Base-by-base conservation (phyloP, 495 filamentous ascomycete species). In the Xylaria palmicola region DNA sequence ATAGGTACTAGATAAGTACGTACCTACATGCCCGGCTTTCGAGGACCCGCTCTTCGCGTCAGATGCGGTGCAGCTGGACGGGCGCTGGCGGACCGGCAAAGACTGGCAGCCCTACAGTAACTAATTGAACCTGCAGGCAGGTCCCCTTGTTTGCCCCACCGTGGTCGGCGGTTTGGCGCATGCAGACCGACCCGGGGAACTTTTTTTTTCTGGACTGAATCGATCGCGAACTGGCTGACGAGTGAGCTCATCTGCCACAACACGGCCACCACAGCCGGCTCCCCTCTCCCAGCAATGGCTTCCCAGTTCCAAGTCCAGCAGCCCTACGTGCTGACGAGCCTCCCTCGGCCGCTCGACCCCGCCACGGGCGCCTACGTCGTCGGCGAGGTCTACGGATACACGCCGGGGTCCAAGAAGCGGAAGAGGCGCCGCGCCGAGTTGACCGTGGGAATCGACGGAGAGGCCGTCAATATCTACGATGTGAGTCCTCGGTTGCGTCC, bases 401-500 rank as follows among this genome's bases (percentile, higher is more conserved):
- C 90, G 51, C 81, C 84, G 39, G 87, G 86, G 17, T 83, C 82
- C 32, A 90, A 84, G 77, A 96, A 93, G 78, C 84, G 90, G 68
- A 97, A 97, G 77, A 56, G 60, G 36, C 83, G 94, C 49, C 83
- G 94, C 47, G 74, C 79, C 17, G 95, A 99, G 74, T 74, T 98
- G 55, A 89, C 84, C 12, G 86, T 94, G 8, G 90, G 89, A 8
- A 86, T 97, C 67, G 92, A 99, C 76, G 92, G 92, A 56, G 92
- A 97, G 69, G 88, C 90, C 13, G 81, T 97, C 13, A 94, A 92
- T 70, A 86, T 99, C 48, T 97, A 97, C 76, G 89, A 97, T 81
- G 93, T 98, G 75, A 62, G 81, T 47, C 32, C 36, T 8, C 13
- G 6, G 1, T n/a, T 1, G 44, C 17, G 8, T n/a, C 20, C 3